These are phyloP conservation scores for Aspergillus avenaceus DNA, from an alignment of 495 filamentous ascomycete genomes.

Conservation along the genomic window DNA sequence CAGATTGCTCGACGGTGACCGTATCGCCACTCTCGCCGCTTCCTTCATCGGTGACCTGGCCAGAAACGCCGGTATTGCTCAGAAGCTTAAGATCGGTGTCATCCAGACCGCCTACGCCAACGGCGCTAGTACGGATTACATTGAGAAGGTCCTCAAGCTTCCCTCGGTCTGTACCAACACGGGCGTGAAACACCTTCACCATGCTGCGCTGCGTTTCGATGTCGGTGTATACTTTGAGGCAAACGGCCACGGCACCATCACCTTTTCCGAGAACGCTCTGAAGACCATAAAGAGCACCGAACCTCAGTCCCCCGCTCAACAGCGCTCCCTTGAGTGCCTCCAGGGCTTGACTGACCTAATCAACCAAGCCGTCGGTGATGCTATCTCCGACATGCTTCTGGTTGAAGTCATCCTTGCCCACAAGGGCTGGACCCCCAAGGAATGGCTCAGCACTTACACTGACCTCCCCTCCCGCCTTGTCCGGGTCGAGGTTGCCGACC, in stretches of 20 bases:
- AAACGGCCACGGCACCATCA: conserved; percentile 94
- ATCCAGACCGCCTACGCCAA: conserved; percentile 98
- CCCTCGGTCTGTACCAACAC: conserved; percentile 91
- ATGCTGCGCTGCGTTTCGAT: conserved; percentile 85
- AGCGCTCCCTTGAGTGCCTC: conserved; percentile 76
- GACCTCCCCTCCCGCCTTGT: conserved; percentile 94
- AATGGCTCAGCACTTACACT: conserved; percentile 92
- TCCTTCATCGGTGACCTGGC: conserved; percentile 90
- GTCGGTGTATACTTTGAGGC: conserved; percentile 98
- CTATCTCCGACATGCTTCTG: conserved; percentile 91
- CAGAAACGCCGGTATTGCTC: conserved; percentile 68
- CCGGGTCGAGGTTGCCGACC: conserved; percentile 82
- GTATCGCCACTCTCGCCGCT: conserved; percentile 91
- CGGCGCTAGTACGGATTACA: conserved; percentile 88
- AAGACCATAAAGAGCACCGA: conserved; percentile 69
- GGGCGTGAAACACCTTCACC: conserved; percentile 95
- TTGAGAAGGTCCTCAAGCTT: conserved; percentile 80
- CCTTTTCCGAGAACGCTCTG: conserved; percentile 81
- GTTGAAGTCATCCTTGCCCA: conserved; percentile 95
- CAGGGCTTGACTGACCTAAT: conserved; percentile 80
- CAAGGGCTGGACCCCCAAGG: conserved; percentile 83
- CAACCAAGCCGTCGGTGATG: conserved; percentile 97
- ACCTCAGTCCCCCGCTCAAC: conserved; percentile 88
- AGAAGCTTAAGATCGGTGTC: conserved; percentile 82
- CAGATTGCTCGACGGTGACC: conserved; percentile 90